Percentiles rank a stretch among this genome's conserved stretches.
Conservation (phyloP, 1,139 yeast species). For the Blastobotrys capitulatus region DNA sequence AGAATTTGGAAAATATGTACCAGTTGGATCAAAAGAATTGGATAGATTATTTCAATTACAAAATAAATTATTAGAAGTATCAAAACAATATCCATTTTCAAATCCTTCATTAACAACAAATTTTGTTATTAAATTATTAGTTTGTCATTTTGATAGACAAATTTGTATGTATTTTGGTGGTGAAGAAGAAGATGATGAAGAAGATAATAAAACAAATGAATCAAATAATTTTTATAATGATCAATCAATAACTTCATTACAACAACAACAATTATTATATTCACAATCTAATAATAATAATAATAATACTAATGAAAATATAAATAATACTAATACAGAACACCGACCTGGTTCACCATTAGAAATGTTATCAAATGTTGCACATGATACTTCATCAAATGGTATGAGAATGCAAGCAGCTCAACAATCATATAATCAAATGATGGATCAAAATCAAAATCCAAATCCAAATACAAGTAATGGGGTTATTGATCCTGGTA, state of each 20-base stretch:
- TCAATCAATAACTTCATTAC: not conserved
- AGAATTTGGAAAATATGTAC: slow-evolving; percentile 40
- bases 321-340: not conserved
- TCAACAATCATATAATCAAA: not conserved
- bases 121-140: slow-evolving; percentile 27
- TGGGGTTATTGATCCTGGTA: not conserved
- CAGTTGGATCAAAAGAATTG: slow-evolving; percentile 47
- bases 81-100: slow-evolving; percentile 23
- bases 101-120: slow-evolving; percentile 24
- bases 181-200: slow-evolving; percentile 10
- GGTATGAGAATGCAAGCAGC: not conserved
- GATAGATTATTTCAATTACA: slow-evolving; percentile 42
- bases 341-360: slow-evolving; percentile 25
- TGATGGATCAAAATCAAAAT: not conserved
- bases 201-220: not conserved
- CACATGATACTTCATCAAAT: slow-evolving; percentile 8
- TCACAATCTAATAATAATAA: not conserved
- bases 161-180: slow-evolving; percentile 15
- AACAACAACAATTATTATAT: slow-evolving; percentile 1
- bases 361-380: slow-evolving; percentile 29
- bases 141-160: slow-evolving; percentile 29
- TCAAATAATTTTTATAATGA: too few species aligned
- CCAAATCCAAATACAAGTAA: not conserved
- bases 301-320: not conserved
- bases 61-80: slow-evolving; percentile 25